These are phyloP conservation scores for Fusarium euwallaceae DNA, from an alignment of 2,329 filamentous ascomycete species.

Conservation along the genomic window DNA sequence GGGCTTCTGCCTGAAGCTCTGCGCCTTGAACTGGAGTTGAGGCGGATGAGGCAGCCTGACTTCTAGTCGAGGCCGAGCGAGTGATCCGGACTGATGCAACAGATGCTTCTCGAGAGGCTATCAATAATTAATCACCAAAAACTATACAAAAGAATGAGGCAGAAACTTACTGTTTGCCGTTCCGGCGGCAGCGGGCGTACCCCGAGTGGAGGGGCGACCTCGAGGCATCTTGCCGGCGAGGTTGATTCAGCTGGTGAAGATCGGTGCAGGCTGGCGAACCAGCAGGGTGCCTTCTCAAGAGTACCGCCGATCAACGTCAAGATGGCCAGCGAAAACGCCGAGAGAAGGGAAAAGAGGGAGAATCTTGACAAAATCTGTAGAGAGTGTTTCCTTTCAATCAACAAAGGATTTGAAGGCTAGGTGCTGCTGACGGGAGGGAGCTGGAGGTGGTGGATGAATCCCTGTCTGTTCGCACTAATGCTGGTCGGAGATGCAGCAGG, in stretches of 20 bases:
- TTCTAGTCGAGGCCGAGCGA: slow-evolving; percentile 40
- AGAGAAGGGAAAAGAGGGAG: background rate
- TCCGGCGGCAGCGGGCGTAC: slow-evolving; percentile 29
- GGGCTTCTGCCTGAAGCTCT: slow-evolving; percentile 1
- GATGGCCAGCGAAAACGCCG: background rate
- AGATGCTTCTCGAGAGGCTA: slow-evolving; percentile 36
- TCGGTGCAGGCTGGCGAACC: background rate
- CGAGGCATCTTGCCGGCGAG: slow-evolving; percentile 46
- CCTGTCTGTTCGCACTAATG: slow-evolving; percentile 35
- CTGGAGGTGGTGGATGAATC: slow-evolving; percentile 17
- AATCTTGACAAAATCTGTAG: too few species aligned
- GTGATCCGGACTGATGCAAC: slow-evolving; percentile 42
- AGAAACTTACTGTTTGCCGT: slow-evolving; percentile 33
- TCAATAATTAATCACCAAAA: slow-evolving; percentile 5
- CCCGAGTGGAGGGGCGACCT: slow-evolving; percentile 45
- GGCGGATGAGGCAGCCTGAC: slow-evolving; percentile 16
- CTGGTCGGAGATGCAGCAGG: slow-evolving; percentile 24
- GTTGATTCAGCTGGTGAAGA: background rate
- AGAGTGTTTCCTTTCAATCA: background rate
- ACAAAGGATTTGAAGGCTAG: slow-evolving; percentile 5
- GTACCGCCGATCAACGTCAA: background rate
- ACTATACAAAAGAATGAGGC: background rate
- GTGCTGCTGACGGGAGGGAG: slow-evolving; percentile 2
- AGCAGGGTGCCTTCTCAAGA: background rate
- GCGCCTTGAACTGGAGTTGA: slow-evolving; percentile 5